Conservation (phyloP, 192 early-diverging fungal genomes). For the Pecoramyces ruminantium region DNA sequence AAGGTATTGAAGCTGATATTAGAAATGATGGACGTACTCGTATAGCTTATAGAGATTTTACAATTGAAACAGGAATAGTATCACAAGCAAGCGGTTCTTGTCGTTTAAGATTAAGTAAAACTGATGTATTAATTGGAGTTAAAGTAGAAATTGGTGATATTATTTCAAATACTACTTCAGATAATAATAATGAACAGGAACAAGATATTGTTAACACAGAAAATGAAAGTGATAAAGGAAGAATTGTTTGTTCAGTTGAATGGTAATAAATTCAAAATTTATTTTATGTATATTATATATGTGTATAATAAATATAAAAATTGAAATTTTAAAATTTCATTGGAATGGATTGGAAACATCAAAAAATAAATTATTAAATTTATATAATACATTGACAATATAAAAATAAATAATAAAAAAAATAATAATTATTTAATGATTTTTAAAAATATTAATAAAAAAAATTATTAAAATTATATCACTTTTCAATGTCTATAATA, state of each 20-base stretch:
- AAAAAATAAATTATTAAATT: no score
- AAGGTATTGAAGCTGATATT: constrained; percentile 61
- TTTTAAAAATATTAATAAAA: no score
- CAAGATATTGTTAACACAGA: constrained; percentile 34
- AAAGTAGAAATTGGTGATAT: constrained; percentile 72
- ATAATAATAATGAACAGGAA: constrained; percentile 7
- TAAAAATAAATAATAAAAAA: no score
- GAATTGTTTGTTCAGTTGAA: constrained; percentile 76
- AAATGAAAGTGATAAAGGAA: constrained; percentile 41
- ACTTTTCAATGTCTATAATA: no score
- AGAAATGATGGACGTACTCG: constrained; percentile 76
- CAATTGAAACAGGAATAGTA: constrained; percentile 72
- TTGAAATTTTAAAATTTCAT: no score
- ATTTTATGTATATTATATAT: background rate
- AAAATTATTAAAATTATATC: no score
- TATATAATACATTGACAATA: no score
- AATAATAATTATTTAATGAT: no score
- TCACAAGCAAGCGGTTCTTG: constrained; percentile 81
- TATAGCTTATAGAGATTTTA: constrained; percentile 55
- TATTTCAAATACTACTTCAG: constrained; percentile 4
- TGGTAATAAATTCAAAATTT: constrained; percentile 30
- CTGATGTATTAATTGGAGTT: constrained; percentile 84
- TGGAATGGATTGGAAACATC: no score
- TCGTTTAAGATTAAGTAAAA: constrained; percentile 46
- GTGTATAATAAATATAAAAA: no score